Evolutionary conservation across 1,139 yeast genomes (phyloP).

Genomic region (Casaregolazyma suthepensis): DNA sequence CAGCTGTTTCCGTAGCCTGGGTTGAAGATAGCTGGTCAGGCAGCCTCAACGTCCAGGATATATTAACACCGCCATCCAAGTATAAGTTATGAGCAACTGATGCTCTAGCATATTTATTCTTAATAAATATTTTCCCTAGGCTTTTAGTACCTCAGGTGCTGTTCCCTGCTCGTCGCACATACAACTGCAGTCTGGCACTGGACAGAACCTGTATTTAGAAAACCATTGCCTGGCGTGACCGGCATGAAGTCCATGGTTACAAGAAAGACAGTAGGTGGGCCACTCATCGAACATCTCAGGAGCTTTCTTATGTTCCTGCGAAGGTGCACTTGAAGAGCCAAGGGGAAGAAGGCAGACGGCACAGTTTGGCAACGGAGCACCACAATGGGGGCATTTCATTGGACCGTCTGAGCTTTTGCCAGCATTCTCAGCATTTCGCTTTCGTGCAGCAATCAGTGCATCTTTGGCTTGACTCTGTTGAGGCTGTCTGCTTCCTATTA

Average conservation of each 20-base stretch:
- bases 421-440: slow-evolving; percentile 8
- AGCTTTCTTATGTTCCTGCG: slow-evolving; percentile 9
- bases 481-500: slow-evolving; percentile 12
- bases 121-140: not conserved
- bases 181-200: slow-evolving; percentile 90
- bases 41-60: not conserved
- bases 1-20: slow-evolving; percentile 2
- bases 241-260: slow-evolving; percentile 93
- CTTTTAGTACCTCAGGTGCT: not conserved
- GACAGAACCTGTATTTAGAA: slow-evolving; percentile 77
- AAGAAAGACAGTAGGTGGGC: slow-evolving; percentile 86
- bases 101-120: not conserved
- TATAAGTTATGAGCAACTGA: not conserved
- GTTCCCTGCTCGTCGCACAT: slow-evolving; percentile 46
- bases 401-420: slow-evolving; percentile 9
- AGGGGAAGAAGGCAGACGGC: slow-evolving; percentile 79
- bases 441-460: slow-evolving; percentile 2
- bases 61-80: not conserved
- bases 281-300: slow-evolving; percentile 35
- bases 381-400: slow-evolving; percentile 69
- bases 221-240: slow-evolving; percentile 97
- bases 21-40: slow-evolving; percentile 6
- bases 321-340: slow-evolving; percentile 44
- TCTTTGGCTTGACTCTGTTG: slow-evolving; percentile 7
- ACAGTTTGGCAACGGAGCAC: slow-evolving; percentile 84